Percentiles rank a stretch among this genome's conserved stretches.
These are phyloP conservation scores for Cenchrus fungigraminus DNA, from an alignment of 176 grass and related monocot genomes.

Conservation along the genomic window DNA sequence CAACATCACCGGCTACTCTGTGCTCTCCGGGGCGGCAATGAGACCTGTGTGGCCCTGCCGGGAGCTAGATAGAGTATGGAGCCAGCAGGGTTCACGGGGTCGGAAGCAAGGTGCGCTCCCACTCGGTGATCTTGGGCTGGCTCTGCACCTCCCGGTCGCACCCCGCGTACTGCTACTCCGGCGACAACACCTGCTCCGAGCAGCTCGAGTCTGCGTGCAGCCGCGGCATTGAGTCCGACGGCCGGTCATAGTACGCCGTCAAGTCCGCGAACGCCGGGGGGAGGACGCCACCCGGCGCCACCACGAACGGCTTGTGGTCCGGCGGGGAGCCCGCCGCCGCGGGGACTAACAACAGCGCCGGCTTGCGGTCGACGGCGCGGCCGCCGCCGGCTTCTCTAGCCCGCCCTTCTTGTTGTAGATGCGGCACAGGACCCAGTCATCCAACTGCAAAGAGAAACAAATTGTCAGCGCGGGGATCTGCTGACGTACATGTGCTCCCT, in stretches of 20 bases:
- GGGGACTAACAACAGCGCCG: not conserved
- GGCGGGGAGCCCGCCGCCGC: conserved; percentile 52
- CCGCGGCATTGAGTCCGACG: conserved; percentile 87
- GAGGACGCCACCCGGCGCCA: not conserved
- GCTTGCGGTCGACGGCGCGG: conserved; percentile 39
- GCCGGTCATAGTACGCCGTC: conserved; percentile 72
- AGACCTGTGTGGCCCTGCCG: too few relatives aligned
- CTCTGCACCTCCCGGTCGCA: conserved; percentile 94
- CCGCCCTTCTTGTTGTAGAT: conserved; percentile 98
- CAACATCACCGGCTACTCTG: too few relatives aligned
- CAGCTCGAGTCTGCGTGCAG: conserved; percentile 95
- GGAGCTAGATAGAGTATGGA: conserved; percentile 25
- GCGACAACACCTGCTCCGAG: conserved; percentile 89
- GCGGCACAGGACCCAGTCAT: conserved; percentile 94
- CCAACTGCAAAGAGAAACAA: conserved; percentile 51
- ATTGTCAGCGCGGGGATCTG: not conserved
- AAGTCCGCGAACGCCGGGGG: conserved; percentile 49
- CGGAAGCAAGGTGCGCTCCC: conserved; percentile 73
- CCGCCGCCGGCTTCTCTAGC: conserved; percentile 38
- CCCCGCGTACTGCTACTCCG: conserved; percentile 48
- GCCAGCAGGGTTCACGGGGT: conserved; percentile 52
- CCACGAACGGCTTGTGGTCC: conserved; percentile 64
- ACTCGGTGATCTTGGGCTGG: conserved; percentile 87
- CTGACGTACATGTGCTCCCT: too few relatives aligned
- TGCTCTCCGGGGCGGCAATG: too few relatives aligned